These are phyloP conservation scores for Pachyrhizus erosus DNA, from an alignment of 306 rosid genomes.

Conservation along the genomic window DNA sequence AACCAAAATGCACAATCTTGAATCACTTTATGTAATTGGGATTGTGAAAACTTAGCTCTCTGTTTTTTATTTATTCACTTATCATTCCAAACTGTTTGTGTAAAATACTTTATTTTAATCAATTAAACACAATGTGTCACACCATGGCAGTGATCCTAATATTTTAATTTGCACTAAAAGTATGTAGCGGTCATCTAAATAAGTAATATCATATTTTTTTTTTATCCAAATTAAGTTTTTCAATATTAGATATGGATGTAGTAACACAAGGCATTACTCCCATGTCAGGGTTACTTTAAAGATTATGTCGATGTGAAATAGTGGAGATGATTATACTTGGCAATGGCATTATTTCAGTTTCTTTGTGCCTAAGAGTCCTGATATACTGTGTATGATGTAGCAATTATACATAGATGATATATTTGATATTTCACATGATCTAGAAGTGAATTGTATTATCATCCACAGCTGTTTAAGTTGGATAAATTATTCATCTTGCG, in stretches of 20 bases:
- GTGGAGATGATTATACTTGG: not conserved
- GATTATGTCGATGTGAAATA: not conserved
- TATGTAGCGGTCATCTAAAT: not conserved
- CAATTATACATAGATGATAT: not conserved
- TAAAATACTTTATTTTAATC: not conserved
- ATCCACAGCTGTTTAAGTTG: constrained; percentile 4
- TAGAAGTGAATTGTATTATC: too few relatives aligned
- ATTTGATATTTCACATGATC: too few relatives aligned
- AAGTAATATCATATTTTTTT: not conserved
- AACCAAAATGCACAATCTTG: not conserved
- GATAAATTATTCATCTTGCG: not conserved
- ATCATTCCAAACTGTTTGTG: not conserved
- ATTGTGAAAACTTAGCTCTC: not conserved
- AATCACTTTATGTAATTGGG: not conserved
- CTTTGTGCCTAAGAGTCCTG: not conserved
- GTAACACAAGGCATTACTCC: not conserved
- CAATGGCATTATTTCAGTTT: not conserved
- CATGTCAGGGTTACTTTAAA: not conserved
- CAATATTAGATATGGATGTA: not conserved
- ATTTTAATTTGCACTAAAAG: not conserved
- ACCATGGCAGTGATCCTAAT: not conserved
- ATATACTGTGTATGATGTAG: not conserved
- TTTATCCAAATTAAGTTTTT: not conserved
- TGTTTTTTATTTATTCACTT: not conserved
- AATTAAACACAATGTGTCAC: too few relatives aligned